Conservation (phyloP, 2,329 filamentous ascomycete species). For the Aspergillus proliferans region DNA sequence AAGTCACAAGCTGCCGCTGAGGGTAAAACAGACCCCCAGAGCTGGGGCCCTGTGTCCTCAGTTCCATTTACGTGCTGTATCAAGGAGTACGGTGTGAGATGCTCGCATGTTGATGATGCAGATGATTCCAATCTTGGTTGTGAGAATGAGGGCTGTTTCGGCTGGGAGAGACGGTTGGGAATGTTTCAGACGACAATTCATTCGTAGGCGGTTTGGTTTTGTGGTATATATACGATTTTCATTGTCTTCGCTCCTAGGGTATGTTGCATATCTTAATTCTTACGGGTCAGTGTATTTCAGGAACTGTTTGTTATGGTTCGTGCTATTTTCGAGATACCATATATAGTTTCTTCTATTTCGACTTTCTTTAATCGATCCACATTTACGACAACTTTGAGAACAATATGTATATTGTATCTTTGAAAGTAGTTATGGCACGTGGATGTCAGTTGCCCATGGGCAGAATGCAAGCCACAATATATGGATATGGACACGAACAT, state of each 20-base stretch:
- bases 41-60: constrained; percentile 40
- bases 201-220: background rate
- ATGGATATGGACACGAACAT: too few species aligned
- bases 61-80: constrained; percentile 65
- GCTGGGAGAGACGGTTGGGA: constrained; percentile 59
- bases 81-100: constrained; percentile 60
- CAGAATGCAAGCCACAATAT: background rate
- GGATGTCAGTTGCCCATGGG: too few species aligned
- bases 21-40: constrained; percentile 8
- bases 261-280: too few species aligned
- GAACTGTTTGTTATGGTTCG: too few species aligned
- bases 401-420: too few species aligned
- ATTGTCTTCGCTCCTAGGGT: background rate
- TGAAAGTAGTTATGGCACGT: too few species aligned
- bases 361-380: background rate
- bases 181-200: constrained; percentile 60
- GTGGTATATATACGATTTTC: background rate
- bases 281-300: too few species aligned
- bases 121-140: constrained; percentile 27
- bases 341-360: background rate
- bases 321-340: background rate
- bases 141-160: constrained; percentile 34
- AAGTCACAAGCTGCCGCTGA: constrained; percentile 41
- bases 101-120: constrained; percentile 29
- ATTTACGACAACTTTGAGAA: too few species aligned